Evolutionary conservation across 768 basidiomycete genomes (phyloP).

Genomic region (Mycena galopus): DNA sequence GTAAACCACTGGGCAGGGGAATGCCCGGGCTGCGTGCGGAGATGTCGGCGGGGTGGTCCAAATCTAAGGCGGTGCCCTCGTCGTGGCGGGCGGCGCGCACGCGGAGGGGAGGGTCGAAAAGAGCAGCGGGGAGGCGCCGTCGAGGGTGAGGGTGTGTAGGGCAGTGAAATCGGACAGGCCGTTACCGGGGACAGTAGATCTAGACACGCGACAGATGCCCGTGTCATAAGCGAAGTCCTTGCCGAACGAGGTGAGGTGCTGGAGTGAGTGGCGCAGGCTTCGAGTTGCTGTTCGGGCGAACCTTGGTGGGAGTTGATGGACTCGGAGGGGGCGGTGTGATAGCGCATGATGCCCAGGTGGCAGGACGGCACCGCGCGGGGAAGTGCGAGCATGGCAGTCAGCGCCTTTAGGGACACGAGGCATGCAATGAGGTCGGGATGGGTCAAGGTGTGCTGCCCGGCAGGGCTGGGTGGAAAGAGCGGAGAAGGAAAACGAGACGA

Average conservation of each 20-base stretch:
- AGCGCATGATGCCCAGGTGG: not conserved
- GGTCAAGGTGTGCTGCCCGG: not conserved
- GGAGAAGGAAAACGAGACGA: too few relatives aligned
- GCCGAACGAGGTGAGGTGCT: not conserved
- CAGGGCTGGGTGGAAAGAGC: too few relatives aligned
- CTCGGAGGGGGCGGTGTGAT: not conserved
- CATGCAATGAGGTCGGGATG: not conserved
- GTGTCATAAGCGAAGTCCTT: not conserved
- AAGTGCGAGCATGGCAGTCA: not conserved
- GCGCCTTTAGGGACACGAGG: not conserved
- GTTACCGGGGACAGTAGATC: not conserved
- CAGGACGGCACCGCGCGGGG: not conserved
- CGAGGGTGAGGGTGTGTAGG: not conserved
- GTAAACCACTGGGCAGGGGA: constrained; percentile 1
- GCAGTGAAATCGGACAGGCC: not conserved
- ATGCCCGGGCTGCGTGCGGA: constrained; percentile 10
- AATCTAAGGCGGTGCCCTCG: constrained; percentile 1
- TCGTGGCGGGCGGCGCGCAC: not conserved
- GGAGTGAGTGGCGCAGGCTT: not conserved
- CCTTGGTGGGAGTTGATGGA: not conserved
- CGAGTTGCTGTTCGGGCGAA: not conserved
- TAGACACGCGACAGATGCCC: not conserved
- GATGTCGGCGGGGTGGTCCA: constrained; percentile 7
- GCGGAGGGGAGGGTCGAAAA: constrained; percentile 13
- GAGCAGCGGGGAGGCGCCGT: constrained; percentile 10